Evolutionary conservation across 176 grass and related monocot species (phyloP), one percentile per base, ranked within the genome.

Genomic region (Tillandsia leiboldiana): DNA sequence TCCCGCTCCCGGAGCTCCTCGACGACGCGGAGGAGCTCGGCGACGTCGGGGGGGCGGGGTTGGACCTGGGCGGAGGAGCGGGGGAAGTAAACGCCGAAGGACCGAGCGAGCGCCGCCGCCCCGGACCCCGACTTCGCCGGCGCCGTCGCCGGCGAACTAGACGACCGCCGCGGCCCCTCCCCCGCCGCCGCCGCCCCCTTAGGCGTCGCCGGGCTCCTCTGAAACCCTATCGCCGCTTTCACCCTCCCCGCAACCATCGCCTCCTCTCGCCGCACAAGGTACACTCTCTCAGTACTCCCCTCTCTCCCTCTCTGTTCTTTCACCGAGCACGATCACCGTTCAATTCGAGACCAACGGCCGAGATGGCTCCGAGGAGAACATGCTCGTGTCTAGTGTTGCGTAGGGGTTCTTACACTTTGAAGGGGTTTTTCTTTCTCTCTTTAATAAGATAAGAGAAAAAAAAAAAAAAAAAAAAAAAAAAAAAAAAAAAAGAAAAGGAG

Each of bases 1-100:
- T 99, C 95, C 68, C 82, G 81, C 80, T 99, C 95, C 72, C 91
- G 95, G 64, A 99, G 86, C 53, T 86, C 87, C 65, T 99, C 95
- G 68, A 99, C 87, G 66, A 84, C 77, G 67, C 82, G 85, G 12
- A 90, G 72, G 72, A 99, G 79, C 71, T 90, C 95, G 2, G 84
- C 82, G 51, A 99, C 95, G 22, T 94, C 82, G 33, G 90, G 87
- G 1, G 82, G 87, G 10, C 80, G 65, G 0, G 84, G 95, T 42
- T 87, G 87, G 9, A 94, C 87, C 80, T 94, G 90, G 49, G 87
- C 75, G 49, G 86, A 87, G 28, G 89, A 72, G 3, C 90, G 85
- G 64, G 95, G 90, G 69, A 99, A 94, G 80, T 99, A 93, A 0
- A 84, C 63, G 22, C 95, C 90, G 10, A 99, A 82, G 27, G 95